Conservation (phyloP, 1,284 basidiomycete species). For the Ustilago cynodontis region DNA sequence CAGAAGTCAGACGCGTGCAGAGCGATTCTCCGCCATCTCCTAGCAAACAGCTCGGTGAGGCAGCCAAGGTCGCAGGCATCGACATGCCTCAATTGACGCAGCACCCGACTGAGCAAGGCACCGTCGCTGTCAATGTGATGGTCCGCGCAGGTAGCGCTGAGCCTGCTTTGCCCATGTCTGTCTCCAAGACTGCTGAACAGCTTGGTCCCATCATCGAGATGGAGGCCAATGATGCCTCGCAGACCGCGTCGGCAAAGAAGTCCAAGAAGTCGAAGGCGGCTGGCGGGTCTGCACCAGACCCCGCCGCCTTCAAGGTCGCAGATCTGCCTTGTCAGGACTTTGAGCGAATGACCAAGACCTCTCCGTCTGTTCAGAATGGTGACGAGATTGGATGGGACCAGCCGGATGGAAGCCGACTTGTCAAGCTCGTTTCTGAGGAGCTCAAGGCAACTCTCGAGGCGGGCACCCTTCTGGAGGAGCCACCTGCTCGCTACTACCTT, state of each 20-base stretch:
- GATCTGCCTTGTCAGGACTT: slow-evolving; percentile 47
- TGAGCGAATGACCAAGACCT: slow-evolving; percentile 37
- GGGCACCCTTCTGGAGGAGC: slow-evolving; percentile 61
- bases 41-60: slow-evolving; percentile 22
- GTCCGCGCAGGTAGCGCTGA: slow-evolving; percentile 26
- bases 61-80: neutral
- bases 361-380: slow-evolving; percentile 43
- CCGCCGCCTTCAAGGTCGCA: slow-evolving; percentile 29
- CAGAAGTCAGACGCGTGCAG: slow-evolving; percentile 30
- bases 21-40: slow-evolving; percentile 48
- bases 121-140: slow-evolving; percentile 21
- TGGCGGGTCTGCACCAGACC: slow-evolving; percentile 24
- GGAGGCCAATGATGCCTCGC: slow-evolving; percentile 15
- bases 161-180: slow-evolving; percentile 12
- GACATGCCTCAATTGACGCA: slow-evolving; percentile 16
- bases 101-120: slow-evolving; percentile 6
- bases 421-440: slow-evolving; percentile 68
- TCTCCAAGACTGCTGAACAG: slow-evolving; percentile 5
- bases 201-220: neutral
- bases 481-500: slow-evolving; percentile 63
- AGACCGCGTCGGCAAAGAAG: slow-evolving; percentile 28
- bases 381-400: slow-evolving; percentile 63
- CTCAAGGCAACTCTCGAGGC: slow-evolving; percentile 64
- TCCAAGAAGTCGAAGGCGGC: slow-evolving; percentile 32
- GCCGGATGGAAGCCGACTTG: slow-evolving; percentile 64